Evolutionary conservation across 331 rosid species (phyloP), one percentile per base, ranked within the genome.

Genomic region (Malus hybrid): DNA sequence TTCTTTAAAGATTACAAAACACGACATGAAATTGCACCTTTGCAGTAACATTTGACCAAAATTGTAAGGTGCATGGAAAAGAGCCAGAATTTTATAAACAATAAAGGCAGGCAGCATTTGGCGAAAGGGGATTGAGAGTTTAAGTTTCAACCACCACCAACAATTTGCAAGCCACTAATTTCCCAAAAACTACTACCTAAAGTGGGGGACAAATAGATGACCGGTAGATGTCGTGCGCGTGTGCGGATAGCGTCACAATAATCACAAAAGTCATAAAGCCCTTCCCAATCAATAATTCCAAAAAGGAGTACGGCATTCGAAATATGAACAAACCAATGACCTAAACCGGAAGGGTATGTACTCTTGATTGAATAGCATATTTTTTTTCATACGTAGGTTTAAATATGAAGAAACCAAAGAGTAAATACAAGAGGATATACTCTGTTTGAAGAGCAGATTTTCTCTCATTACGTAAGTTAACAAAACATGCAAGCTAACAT

Each of bases 31-130:
- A 24, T 24, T 54, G 79, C 78, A 32, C 77, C 79, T 75, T 80
- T 62, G 86, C 84, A 77, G 89, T 74, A 76, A 81, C 50, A 61
- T 75, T 88, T 83, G 92, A 83, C 89, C 82, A 72, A 67, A 59
- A 69, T 28, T 64, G 33, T 22, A 7, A 27, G 62, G 71, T 50
- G 68, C 56, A 48, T 27, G 36, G 61, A 61, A 71, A 20, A 69
- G 65, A 39, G 75, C 44, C 44, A 79, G 27, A 73, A 76, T 10
- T 57, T 10, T 2, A 57, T 24, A 24, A 24, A 24, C 24, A 24
- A 24, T 24, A 24, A 24, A 24, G 24, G 24, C 24, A 24, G 24
- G 24, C 39, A 29, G 9, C 19, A 62, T 62, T 14, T 62, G n/a
- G 39, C 20, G n/a, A 7, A 3, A 16, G 77, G 46, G 31, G 11